Conservation (phyloP, 2,329 filamentous ascomycete genomes). For the Cladophialophora bantiana region DNA sequence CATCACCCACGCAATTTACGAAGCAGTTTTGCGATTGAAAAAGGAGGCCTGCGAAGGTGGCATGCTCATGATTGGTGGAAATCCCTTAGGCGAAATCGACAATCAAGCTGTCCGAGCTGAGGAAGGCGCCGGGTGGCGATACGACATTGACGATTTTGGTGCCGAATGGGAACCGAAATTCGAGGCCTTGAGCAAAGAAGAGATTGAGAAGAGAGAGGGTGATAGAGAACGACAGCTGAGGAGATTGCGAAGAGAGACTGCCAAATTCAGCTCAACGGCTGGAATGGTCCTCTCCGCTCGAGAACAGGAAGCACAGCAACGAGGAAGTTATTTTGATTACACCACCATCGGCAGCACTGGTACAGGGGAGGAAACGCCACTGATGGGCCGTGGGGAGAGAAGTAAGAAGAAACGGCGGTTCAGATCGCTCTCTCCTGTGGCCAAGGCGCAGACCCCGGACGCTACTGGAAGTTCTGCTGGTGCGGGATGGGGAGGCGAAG, state of each 20-base stretch:
- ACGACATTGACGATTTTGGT: conserved; percentile 87
- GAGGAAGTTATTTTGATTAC: conserved; percentile 65
- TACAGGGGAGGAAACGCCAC: conserved; percentile 68
- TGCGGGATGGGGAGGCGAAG: conserved; percentile 73
- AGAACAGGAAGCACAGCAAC: conserved; percentile 68
- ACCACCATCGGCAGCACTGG: conserved; percentile 48
- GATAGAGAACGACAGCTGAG: conserved; percentile 92
- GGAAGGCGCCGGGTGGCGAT: conserved; percentile 89
- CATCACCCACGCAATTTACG: conserved; percentile 96
- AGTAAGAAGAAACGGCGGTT: conserved; percentile 96
- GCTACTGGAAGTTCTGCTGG: conserved; percentile 58
- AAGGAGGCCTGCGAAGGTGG: conserved; percentile 96
- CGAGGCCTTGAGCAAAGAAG: conserved; percentile 85
- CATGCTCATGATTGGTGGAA: conserved; percentile 69
- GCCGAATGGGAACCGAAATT: conserved; percentile 86
- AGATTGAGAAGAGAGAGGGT: conserved; percentile 95
- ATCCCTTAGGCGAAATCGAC: conserved; percentile 70
- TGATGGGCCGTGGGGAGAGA: conserved; percentile 85
- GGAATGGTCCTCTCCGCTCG: conserved; percentile 69
- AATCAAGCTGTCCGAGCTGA: conserved; percentile 83
- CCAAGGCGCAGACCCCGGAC: conserved; percentile 76
- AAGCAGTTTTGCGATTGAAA: conserved; percentile 88
- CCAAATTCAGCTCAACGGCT: conserved; percentile 84
- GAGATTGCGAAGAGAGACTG: conserved; percentile 85
- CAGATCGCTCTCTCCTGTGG: conserved; percentile 82